A percentile compares a stretch with the other conserved stretches of the same genome.
phyloP scores from a whole-genome alignment of 1,139 yeast genomes.

The Taphrina flavorubra region DNA sequence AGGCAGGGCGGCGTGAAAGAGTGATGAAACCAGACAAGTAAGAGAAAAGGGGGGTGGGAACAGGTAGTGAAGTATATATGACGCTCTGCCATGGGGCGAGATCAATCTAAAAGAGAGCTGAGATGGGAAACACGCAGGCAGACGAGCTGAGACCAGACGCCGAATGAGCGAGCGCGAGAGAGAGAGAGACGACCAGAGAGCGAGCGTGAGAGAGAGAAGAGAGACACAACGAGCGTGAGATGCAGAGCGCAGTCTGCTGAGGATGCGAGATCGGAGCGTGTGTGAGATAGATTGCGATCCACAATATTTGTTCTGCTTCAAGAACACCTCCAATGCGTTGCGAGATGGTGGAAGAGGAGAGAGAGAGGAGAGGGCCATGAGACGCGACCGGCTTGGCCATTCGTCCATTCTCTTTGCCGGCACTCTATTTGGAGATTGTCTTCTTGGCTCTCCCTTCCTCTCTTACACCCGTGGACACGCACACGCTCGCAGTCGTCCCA shows the following conservation, averaged over 20 bases:
- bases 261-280: conserved; percentile 14
- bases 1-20: background rate
- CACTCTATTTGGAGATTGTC: conserved; percentile 12
- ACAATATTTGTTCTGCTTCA: conserved; percentile 9
- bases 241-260: background rate
- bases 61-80: background rate
- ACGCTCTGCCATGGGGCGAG: conserved; percentile 6
- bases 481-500: background rate
- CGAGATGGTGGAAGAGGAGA: background rate
- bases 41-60: conserved; percentile 1
- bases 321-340: background rate
- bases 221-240: background rate
- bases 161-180: conserved; percentile 6
- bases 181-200: conserved; percentile 6
- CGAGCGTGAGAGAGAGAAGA: conserved; percentile 1
- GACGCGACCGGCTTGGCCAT: background rate
- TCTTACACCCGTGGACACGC: background rate
- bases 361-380: background rate
- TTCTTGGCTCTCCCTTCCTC: background rate
- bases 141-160: background rate
- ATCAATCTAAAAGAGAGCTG: background rate
- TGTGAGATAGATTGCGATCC: conserved; percentile 15
- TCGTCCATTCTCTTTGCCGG: background rate
- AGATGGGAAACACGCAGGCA: background rate
- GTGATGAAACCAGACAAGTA: background rate